Evolutionary conservation across 441 rosid genomes (phyloP).

Genomic region (Corymbia calophylla): DNA sequence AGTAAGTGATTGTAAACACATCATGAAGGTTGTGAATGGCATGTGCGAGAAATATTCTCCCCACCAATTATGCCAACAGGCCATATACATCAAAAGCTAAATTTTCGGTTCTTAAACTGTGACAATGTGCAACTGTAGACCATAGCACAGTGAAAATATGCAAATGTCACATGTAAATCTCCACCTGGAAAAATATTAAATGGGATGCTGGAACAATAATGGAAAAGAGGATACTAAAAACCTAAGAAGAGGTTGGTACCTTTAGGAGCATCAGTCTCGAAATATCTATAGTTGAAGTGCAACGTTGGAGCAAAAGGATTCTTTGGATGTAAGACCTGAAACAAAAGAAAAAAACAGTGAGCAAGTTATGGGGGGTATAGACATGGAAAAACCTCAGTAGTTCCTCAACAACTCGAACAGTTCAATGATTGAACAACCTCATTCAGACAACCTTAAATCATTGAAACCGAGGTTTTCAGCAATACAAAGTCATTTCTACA

Average conservation of each 20-base stretch:
- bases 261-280: slow-evolving; percentile 92
- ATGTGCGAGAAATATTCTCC: background rate
- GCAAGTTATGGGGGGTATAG: background rate
- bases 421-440: background rate
- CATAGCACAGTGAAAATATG: background rate
- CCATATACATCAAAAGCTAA: background rate
- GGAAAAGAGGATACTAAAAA: background rate
- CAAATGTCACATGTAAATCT: background rate
- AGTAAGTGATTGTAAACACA: background rate
- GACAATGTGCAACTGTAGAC: background rate
- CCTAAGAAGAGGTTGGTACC: slow-evolving; percentile 27
- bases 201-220: background rate
- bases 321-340: slow-evolving; percentile 92
- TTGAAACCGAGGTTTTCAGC: background rate
- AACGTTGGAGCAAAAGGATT: slow-evolving; percentile 95
- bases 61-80: background rate
- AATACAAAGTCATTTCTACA: background rate
- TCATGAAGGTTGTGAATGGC: background rate
- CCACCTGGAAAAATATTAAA: background rate
- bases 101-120: background rate
- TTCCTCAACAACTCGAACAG: background rate
- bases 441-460: background rate
- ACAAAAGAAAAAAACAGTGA: background rate
- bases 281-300: slow-evolving; percentile 94
- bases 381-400: background rate